These are phyloP conservation scores for Aspergillus incahuasiensis DNA, from an alignment of 495 filamentous ascomycete genomes.

Conservation along the genomic window DNA sequence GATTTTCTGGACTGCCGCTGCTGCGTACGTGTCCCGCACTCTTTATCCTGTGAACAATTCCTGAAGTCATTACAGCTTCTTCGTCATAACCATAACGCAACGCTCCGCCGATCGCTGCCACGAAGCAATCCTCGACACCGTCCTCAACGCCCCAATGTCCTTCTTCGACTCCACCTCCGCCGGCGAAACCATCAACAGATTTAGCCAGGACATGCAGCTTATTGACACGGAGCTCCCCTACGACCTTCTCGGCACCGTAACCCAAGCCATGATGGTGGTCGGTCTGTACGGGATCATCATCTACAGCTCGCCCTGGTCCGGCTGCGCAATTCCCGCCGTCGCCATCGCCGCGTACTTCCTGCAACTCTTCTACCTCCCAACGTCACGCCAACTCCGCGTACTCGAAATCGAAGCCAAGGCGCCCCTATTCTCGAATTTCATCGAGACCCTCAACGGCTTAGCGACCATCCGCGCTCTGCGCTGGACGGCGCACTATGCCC, in stretches of 20 bases:
- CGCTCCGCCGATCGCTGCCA: too few species aligned
- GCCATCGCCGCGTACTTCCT: conserved; percentile 26
- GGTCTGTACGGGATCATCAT: too few species aligned
- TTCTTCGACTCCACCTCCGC: not conserved
- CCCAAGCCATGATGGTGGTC: not conserved
- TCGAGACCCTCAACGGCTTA: conserved; percentile 61
- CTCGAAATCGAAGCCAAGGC: conserved; percentile 53
- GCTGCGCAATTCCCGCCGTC: not conserved
- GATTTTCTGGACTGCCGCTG: too few species aligned
- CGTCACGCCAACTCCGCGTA: conserved; percentile 58
- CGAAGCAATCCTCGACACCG: not conserved
- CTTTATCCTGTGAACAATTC: too few species aligned
- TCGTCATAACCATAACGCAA: too few species aligned
- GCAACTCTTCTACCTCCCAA: conserved; percentile 52
- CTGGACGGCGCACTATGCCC: conserved; percentile 32
- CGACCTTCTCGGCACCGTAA: not conserved
- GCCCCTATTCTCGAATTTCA: conserved; percentile 70
- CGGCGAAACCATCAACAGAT: not conserved
- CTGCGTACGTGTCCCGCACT: too few species aligned
- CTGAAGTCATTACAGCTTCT: too few species aligned
- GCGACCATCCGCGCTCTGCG: conserved; percentile 68
- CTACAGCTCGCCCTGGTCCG: not conserved
- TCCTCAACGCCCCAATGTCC: not conserved
- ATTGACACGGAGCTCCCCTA: not conserved
- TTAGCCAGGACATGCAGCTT: conserved; percentile 2